These are phyloP conservation scores for Elymus sibiricus DNA, from an alignment of 176 grass and related monocot species.

Conservation along the genomic window DNA sequence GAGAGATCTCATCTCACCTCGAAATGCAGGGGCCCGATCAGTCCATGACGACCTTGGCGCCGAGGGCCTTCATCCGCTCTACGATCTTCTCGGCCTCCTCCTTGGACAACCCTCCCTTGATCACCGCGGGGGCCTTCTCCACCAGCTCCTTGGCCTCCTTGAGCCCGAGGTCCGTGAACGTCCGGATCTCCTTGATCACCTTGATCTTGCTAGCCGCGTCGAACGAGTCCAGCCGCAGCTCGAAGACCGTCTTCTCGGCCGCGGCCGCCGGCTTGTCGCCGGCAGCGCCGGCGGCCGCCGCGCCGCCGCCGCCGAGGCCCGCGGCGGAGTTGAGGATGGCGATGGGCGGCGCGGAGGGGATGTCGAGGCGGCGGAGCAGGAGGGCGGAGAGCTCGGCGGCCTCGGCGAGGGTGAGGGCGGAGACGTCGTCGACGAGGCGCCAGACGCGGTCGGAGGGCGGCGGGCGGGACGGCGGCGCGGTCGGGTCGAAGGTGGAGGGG, in stretches of 20 bases:
- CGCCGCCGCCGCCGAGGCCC: conserved; percentile 38
- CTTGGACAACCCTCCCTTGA: conserved; percentile 79
- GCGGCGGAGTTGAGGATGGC: conserved; percentile 81
- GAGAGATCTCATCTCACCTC: conserved; percentile 33
- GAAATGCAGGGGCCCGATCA: conserved; percentile 19
- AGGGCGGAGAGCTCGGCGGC: conserved; percentile 59
- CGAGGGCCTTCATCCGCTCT: conserved; percentile 86
- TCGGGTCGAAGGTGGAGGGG: conserved; percentile 62
- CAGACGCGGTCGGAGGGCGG: conserved; percentile 85
- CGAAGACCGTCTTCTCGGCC: conserved; percentile 91
- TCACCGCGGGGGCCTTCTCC: conserved; percentile 78
- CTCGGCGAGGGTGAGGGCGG: conserved; percentile 66
- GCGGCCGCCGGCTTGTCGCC: conserved; percentile 54
- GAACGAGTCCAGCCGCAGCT: conserved; percentile 72
- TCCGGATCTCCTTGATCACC: conserved; percentile 94
- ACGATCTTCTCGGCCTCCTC: conserved; percentile 82
- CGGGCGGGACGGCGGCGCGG: conserved; percentile 42
- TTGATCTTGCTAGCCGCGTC: conserved; percentile 96
- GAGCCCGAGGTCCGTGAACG: conserved; percentile 81
- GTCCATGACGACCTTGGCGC: conserved; percentile 81
- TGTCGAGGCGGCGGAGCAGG: conserved; percentile 50
- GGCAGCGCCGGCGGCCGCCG: background rate
- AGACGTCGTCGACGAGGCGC: conserved; percentile 90
- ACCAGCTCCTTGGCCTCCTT: conserved; percentile 99
- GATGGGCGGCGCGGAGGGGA: conserved; percentile 54